Base-by-base conservation (phyloP, 257 asterid species). In the Perilla frutescens region DNA sequence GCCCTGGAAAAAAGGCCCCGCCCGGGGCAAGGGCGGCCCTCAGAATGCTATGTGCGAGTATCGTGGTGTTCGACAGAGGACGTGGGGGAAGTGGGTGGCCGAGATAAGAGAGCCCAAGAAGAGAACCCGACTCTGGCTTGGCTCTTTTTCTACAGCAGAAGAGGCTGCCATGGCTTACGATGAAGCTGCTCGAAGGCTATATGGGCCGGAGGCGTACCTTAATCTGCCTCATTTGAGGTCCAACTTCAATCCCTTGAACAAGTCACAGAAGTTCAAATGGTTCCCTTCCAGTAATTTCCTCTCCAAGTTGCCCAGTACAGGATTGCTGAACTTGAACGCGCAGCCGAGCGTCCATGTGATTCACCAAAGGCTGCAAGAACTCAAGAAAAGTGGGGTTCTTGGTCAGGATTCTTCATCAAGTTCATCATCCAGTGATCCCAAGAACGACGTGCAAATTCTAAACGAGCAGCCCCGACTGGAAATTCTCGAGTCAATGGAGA, bases 1-100 rank as follows among this genome's bases (percentile, higher is more conserved):
- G 84, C 99, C 99, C 64, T 94, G 99, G 99, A 94, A 91, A 81
- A 94, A 94, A 66, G 98, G 99, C 6, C 97, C 98, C 0, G 96
- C 98, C 2, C 66, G 97, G 76, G 97, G 99, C 39, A 91, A 91
- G 76, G 99, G 99, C 4, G 98, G 98, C 3, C 99, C 99, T 2
- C 98, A 91, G 79, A 94, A 94, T 7, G 90, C 97, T 11, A 84
- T 70, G 68, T 91, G 98, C 2, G 99, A 88, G 81, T 94, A 90
- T 49, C 86, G 99, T 6, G 98, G 99, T 0, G 99, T 91, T 37
- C 86, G 98, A 20, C 98, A 94, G 76, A 76, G 99, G 65, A 94
- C 99, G 0, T 94, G 98, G 98, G 99, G 97, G 0, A 94, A 94
- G 71, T 89, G 96, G 96, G 95, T 93, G 31, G 98, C 97, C 0